These are phyloP conservation scores for Lichenothelia convexa DNA, from an alignment of 495 filamentous ascomycete species.

Conservation along the genomic window DNA sequence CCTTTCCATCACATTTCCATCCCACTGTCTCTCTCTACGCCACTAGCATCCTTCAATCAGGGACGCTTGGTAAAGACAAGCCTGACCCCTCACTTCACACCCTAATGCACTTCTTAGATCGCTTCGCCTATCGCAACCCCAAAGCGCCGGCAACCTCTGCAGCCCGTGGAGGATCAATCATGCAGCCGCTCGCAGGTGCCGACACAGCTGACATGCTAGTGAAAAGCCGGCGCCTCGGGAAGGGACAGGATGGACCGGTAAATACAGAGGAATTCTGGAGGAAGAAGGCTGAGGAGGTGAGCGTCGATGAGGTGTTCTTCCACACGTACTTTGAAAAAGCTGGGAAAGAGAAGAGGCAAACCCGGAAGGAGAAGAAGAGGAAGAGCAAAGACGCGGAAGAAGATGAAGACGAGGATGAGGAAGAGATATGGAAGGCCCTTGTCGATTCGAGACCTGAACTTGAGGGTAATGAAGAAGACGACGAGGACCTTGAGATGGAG, in stretches of 20 bases:
- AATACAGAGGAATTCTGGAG: conserved; percentile 89
- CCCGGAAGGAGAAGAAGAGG: conserved; percentile 31
- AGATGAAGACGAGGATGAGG: conserved; percentile 27
- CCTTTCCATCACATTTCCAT: conserved; percentile 71
- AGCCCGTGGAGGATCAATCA: conserved; percentile 65
- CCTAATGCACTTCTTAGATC: conserved; percentile 85
- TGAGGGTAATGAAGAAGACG: conserved; percentile 46
- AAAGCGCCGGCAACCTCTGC: conserved; percentile 44
- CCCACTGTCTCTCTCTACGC: conserved; percentile 89
- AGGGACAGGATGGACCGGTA: conserved; percentile 32
- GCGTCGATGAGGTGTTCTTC: conserved; percentile 91
- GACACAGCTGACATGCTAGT: conserved; percentile 45
- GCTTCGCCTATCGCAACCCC: conserved; percentile 85
- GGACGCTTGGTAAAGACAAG: conserved; percentile 54
- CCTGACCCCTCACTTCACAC: conserved; percentile 77
- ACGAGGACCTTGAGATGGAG: conserved; percentile 44
- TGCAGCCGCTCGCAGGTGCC: conserved; percentile 72
- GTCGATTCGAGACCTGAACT: conserved; percentile 64
- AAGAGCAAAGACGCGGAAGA: conserved; percentile 36
- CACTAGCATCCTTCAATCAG: conserved; percentile 40
- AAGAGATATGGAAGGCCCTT: conserved; percentile 86
- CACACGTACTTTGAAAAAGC: conserved; percentile 81
- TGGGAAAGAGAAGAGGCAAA: conserved; percentile 38
- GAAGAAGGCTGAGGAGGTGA: conserved; percentile 67
- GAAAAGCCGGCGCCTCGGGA: conserved; percentile 27